Conservation (phyloP, 768 basidiomycete species). For the Trametes cingulata region DNA sequence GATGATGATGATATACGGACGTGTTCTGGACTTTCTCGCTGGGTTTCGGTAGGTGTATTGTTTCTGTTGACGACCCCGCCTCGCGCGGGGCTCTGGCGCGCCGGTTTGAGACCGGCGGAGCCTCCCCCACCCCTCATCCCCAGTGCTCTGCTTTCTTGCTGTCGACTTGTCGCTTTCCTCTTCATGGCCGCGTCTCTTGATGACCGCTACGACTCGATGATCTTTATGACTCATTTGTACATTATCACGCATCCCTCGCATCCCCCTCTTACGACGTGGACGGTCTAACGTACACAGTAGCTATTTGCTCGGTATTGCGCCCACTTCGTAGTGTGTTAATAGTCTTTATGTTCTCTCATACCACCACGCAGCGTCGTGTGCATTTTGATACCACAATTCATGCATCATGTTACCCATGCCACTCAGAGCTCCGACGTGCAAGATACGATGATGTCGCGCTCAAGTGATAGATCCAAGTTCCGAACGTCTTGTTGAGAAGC, state of each 20-base stretch:
- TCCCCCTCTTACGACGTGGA: conserved; percentile 7
- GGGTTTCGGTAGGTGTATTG: conserved; percentile 20
- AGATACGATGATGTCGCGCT: too few relatives aligned
- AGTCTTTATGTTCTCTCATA: background rate
- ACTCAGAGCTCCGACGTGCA: background rate
- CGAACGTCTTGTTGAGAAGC: background rate
- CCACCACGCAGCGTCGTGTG: conserved; percentile 2
- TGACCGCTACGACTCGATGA: conserved; percentile 20
- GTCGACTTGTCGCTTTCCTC: conserved; percentile 8
- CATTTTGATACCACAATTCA: conserved; percentile 4
- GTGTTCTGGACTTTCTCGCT: conserved; percentile 15
- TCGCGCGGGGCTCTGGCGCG: background rate
- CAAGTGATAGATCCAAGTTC: background rate
- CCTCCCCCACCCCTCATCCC: conserved; percentile 1
- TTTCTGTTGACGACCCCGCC: background rate
- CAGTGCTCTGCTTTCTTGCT: conserved; percentile 16
- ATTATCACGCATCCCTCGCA: conserved; percentile 15
- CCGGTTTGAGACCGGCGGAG: conserved; percentile 21
- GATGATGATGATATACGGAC: conserved; percentile 20
- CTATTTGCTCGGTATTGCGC: conserved; percentile 14
- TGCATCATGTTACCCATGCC: conserved; percentile 13
- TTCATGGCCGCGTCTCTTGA: conserved; percentile 11
- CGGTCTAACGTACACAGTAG: conserved; percentile 17
- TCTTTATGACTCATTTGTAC: conserved; percentile 23
- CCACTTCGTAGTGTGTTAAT: conserved; percentile 12